These are phyloP conservation scores for Coniosporium tulheliwenetii DNA, from an alignment of 2,329 filamentous ascomycete genomes.

Conservation along the genomic window DNA sequence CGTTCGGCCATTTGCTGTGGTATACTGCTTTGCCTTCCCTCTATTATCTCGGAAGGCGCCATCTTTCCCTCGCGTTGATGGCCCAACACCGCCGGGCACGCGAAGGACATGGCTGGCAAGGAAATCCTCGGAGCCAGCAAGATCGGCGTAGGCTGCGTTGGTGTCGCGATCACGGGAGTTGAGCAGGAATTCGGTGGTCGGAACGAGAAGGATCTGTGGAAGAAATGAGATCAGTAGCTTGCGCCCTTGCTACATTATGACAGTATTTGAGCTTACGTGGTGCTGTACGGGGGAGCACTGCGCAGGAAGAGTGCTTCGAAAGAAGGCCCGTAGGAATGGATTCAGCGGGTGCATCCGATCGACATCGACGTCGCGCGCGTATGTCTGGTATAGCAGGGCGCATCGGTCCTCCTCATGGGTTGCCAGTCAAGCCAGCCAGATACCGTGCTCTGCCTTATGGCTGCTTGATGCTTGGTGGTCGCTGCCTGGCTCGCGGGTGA, in stretches of 20 bases:
- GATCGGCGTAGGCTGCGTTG: slow-evolving; percentile 59
- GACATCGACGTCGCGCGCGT: slow-evolving; percentile 10
- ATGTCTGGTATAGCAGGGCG: no score
- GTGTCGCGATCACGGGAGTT: slow-evolving; percentile 78
- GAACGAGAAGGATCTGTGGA: slow-evolving; percentile 65
- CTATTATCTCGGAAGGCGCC: slow-evolving; percentile 60
- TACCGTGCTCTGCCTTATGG: no score
- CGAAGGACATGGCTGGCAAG: slow-evolving; percentile 92
- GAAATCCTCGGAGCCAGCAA: slow-evolving; percentile 84
- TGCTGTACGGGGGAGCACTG: slow-evolving; percentile 88
- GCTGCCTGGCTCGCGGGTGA: no score
- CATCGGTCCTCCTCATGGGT: no score
- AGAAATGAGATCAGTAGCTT: slow-evolving; percentile 1
- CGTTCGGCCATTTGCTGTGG: slow-evolving; percentile 80
- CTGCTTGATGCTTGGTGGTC: no score
- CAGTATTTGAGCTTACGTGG: slow-evolving; percentile 40
- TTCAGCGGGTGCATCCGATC: slow-evolving; percentile 96
- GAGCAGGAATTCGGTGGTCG: slow-evolving; percentile 80
- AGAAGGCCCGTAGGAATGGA: slow-evolving; percentile 96
- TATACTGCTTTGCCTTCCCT: slow-evolving; percentile 87
- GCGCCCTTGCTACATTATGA: neutral
- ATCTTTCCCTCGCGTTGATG: slow-evolving; percentile 33
- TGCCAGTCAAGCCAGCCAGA: no score
- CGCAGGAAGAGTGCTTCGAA: slow-evolving; percentile 79
- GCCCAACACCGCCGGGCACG: slow-evolving; percentile 43